phyloP scores from a whole-genome alignment of 1,284 basidiomycete species.

The Cryptococcus sp. region DNA sequence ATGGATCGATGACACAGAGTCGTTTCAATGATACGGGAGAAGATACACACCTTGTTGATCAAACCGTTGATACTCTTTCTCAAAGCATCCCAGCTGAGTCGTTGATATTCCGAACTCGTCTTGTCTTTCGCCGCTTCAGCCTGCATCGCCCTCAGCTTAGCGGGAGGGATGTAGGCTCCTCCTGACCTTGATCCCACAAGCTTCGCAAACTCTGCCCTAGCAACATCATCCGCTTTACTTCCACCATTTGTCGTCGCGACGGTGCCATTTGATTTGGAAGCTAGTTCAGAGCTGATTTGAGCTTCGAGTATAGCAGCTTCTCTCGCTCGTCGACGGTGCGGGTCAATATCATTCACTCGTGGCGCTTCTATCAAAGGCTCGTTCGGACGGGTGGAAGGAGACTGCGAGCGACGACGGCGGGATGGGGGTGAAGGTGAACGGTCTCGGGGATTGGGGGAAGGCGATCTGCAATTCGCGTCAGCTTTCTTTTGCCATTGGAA shows the following conservation, averaged over 20 bases:
- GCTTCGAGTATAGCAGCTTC: conserved; percentile 72
- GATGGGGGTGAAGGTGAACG: conserved; percentile 50
- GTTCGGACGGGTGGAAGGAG: conserved; percentile 21
- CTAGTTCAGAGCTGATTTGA: conserved; percentile 64
- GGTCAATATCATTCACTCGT: conserved; percentile 73
- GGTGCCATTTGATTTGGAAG: conserved; percentile 57
- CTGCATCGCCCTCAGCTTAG: conserved; percentile 86
- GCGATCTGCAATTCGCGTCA: conserved; percentile 34
- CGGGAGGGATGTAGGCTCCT: conserved; percentile 96
- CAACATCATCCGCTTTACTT: conserved; percentile 61
- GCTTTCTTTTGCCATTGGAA: neutral
- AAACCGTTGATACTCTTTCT: conserved; percentile 98
- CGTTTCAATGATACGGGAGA: no score
- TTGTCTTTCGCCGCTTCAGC: conserved; percentile 82
- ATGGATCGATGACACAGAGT: neutral
- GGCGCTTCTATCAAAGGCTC: conserved; percentile 57
- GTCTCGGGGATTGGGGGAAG: conserved; percentile 44
- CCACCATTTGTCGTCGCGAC: conserved; percentile 28
- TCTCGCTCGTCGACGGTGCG: conserved; percentile 70
- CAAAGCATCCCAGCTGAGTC: conserved; percentile 95
- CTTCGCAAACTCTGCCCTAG: conserved; percentile 74
- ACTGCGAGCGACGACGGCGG: conserved; percentile 47
- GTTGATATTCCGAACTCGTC: conserved; percentile 86
- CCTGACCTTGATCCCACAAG: conserved; percentile 74
- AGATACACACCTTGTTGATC: conserved; percentile 80